A percentile compares a stretch with the other conserved stretches of the same genome.
Evolutionary conservation across 495 filamentous ascomycete genomes (phyloP).

Genomic region (Aspergillus coremiiformis): DNA sequence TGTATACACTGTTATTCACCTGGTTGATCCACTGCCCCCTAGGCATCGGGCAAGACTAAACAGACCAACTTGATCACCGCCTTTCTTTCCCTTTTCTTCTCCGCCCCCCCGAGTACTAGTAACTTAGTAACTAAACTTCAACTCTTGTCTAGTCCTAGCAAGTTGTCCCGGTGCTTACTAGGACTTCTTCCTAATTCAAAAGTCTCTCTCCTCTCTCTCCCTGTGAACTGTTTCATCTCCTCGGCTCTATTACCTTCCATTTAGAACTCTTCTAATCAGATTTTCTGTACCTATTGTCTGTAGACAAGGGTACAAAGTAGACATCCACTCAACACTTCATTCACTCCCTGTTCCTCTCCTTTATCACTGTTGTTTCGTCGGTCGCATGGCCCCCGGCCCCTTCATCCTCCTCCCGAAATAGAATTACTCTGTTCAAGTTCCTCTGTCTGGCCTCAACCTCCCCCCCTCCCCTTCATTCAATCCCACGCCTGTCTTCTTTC

Average conservation of each 20-base stretch:
- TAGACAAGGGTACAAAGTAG: neutral
- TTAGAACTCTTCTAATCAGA: no score
- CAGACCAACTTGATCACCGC: neutral
- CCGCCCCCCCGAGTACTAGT: no score
- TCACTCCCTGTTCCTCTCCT: neutral
- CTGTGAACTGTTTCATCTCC: neutral
- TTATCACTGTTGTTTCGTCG: conserved; percentile 1
- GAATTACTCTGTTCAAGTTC: conserved; percentile 3
- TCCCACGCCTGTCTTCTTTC: conserved; percentile 6
- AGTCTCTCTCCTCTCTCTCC: neutral
- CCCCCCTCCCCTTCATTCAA: neutral
- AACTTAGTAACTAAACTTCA: conserved; percentile 1
- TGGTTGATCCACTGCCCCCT: neutral
- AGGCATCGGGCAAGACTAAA: neutral
- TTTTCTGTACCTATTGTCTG: neutral
- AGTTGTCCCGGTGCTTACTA: neutral
- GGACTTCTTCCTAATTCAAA: neutral
- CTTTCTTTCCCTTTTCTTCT: neutral
- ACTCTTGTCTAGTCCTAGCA: neutral
- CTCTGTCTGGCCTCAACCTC: neutral
- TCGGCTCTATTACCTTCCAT: neutral
- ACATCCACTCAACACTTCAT: neutral
- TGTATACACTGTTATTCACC: neutral
- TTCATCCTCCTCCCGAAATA: neutral
- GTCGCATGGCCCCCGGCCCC: conserved; percentile 12